Evolutionary conservation across 495 filamentous ascomycete genomes (phyloP).

Genomic region (Lentithecium fluviatile): DNA sequence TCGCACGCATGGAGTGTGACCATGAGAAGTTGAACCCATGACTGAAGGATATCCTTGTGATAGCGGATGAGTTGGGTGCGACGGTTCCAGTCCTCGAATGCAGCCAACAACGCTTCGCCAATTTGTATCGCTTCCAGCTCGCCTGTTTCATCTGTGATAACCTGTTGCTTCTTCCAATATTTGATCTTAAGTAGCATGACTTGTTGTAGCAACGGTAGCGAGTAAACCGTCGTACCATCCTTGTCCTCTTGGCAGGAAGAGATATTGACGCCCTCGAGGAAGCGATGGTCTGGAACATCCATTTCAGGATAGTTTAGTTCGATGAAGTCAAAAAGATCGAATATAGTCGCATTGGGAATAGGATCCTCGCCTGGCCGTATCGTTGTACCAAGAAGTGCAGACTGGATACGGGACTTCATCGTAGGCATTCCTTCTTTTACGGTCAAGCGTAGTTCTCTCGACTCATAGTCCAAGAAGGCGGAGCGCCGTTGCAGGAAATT

Average conservation of each 20-base stretch:
- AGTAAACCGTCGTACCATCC: constrained; percentile 52
- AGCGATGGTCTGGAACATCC: constrained; percentile 45
- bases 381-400: constrained; percentile 74
- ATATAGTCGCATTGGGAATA: constrained; percentile 67
- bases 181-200: constrained; percentile 54
- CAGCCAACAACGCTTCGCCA: constrained; percentile 54
- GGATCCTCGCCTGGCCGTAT: constrained; percentile 59
- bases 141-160: constrained; percentile 56
- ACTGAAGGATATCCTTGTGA: constrained; percentile 62
- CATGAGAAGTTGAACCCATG: constrained; percentile 79
- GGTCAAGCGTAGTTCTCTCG: constrained; percentile 78
- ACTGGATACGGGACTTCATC: constrained; percentile 72
- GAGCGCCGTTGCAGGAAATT: constrained; percentile 74
- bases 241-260: constrained; percentile 57
- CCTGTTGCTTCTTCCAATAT: constrained; percentile 53
- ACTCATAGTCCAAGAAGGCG: constrained; percentile 75
- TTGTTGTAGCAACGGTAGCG: constrained; percentile 64
- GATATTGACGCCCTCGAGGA: constrained; percentile 63
- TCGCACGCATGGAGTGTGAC: constrained; percentile 76
- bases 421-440: constrained; percentile 67
- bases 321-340: constrained; percentile 91
- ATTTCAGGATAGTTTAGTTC: constrained; percentile 62
- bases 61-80: constrained; percentile 56
- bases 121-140: constrained; percentile 58
- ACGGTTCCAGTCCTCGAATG: constrained; percentile 64